Evolutionary conservation across 352 stramenopile genomes (phyloP).

Genomic region (Achlya hypogyna): DNA sequence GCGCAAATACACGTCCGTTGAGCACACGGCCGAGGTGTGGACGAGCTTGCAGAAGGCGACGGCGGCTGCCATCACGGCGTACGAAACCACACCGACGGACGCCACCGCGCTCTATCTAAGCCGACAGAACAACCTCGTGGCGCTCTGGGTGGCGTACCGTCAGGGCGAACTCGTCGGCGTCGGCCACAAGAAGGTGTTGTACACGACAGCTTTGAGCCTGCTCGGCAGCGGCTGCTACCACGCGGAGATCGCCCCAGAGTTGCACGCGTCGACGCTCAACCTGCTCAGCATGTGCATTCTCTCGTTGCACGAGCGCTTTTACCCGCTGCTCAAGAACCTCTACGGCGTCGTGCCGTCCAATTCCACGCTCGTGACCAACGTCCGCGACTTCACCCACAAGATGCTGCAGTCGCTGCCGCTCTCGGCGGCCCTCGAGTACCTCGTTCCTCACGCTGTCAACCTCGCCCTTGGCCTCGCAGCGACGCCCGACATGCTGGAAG

Average conservation of each 20-base stretch:
- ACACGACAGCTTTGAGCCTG: not conserved
- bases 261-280: constrained; percentile 8
- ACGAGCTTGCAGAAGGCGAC: not conserved
- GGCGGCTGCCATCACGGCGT: not conserved
- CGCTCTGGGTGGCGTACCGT: constrained; percentile 13
- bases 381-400: constrained; percentile 10
- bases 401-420: not conserved
- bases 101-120: not conserved
- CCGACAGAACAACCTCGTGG: constrained; percentile 6
- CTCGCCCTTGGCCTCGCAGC: not conserved
- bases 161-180: constrained; percentile 4
- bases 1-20: constrained; percentile 65
- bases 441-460: not conserved
- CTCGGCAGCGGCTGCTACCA: not conserved
- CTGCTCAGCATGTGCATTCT: not conserved
- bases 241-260: not conserved
- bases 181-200: not conserved
- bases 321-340: not conserved
- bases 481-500: not conserved
- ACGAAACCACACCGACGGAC: not conserved
- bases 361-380: not conserved
- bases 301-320: constrained; percentile 5
- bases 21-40: constrained; percentile 37
- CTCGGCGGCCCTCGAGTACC: not conserved
- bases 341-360: not conserved